Evolutionary conservation across 805 yeast genomes (phyloP), one percentile per base, ranked within the genome.

Genomic region (Saccharomycopsis sp.): DNA sequence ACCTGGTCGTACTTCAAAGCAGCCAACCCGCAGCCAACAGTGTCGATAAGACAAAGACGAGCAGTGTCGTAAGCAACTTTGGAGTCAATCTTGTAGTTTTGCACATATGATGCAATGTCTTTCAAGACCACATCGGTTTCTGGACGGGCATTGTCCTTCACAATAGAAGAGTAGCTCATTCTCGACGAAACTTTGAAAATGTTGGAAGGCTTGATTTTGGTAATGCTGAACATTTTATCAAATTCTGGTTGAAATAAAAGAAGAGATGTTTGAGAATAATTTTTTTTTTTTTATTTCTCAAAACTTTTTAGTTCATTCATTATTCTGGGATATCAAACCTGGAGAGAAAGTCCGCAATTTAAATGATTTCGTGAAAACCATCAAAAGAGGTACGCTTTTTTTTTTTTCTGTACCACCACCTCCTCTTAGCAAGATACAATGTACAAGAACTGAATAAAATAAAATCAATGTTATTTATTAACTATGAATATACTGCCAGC

Each of bases 21-120:
- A 40, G 74, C 79, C 12, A 74, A 60, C 16, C 79, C 80, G 53
- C 79, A 73, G 4, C 80, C 80, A 21, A 74, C 54, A 3, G 79
- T 71, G 50, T 74, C 80, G 27, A 74, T 55, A 31, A 74, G 56
- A 53, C 80, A 75, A 20, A 71, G 59, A 35, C 67, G 64, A 1
- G 80, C 80, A 7, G 80, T 74, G 42, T 70, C 70, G 38, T 53
- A 55, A 5, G 80, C 80, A 23, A 69, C 53, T 13, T 59, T 53
- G 10, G 75, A 68, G 36, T 61, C 65, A 30, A 71, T 54, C 37
- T 63, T 54, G 53, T 62, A 66, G 42, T 58, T 48, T 54, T 73
- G 77, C 18, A 72, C 65, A 51, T 74, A 74, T 31, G 57, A 55
- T 10, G 80, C 67, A 45, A 74, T 74, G 45, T 68, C 69, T 43